Conservation (phyloP, 805 yeast genomes). For the Sugiyamaella valdiviana region DNA sequence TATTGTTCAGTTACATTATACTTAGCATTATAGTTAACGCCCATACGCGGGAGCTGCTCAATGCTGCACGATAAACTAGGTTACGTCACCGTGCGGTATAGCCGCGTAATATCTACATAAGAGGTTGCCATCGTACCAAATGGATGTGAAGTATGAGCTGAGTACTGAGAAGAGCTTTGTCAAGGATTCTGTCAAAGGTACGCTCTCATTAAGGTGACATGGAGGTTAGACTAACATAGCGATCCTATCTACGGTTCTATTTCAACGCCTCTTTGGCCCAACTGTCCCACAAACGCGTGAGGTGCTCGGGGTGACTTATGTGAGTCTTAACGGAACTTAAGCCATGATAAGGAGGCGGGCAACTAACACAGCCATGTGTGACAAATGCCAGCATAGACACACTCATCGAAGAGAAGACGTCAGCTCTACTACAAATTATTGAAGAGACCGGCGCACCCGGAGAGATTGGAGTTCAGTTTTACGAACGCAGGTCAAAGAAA, state of each 20-base stretch:
- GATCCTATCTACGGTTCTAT: slow-evolving; percentile 59
- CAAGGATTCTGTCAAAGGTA: slow-evolving; percentile 50
- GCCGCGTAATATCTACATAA: not conserved
- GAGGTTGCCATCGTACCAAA: not conserved
- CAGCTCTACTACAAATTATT: slow-evolving; percentile 24
- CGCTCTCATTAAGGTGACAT: slow-evolving; percentile 26
- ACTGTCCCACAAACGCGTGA: slow-evolving; percentile 51
- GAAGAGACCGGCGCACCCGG: slow-evolving; percentile 17
- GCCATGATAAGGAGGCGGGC: not conserved
- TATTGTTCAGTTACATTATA: too few species aligned
- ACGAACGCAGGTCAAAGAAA: slow-evolving; percentile 35
- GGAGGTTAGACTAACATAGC: slow-evolving; percentile 33
- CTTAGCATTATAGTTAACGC: too few species aligned
- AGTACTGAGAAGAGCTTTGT: slow-evolving; percentile 44
- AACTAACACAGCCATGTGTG: slow-evolving; percentile 34
- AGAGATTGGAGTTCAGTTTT: slow-evolving; percentile 28
- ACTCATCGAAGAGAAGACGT: slow-evolving; percentile 34
- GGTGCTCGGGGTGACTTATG: slow-evolving; percentile 52
- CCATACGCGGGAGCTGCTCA: too few species aligned
- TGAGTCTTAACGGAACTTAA: slow-evolving; percentile 11
- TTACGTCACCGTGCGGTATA: too few species aligned
- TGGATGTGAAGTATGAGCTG: slow-evolving; percentile 22
- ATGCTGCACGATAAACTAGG: too few species aligned
- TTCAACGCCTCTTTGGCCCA: slow-evolving; percentile 63
- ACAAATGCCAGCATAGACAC: slow-evolving; percentile 45